Percentiles rank a stretch among this genome's conserved stretches.
Evolutionary conservation across 495 filamentous ascomycete species (phyloP).

Genomic region (Amniculicola lignicola): DNA sequence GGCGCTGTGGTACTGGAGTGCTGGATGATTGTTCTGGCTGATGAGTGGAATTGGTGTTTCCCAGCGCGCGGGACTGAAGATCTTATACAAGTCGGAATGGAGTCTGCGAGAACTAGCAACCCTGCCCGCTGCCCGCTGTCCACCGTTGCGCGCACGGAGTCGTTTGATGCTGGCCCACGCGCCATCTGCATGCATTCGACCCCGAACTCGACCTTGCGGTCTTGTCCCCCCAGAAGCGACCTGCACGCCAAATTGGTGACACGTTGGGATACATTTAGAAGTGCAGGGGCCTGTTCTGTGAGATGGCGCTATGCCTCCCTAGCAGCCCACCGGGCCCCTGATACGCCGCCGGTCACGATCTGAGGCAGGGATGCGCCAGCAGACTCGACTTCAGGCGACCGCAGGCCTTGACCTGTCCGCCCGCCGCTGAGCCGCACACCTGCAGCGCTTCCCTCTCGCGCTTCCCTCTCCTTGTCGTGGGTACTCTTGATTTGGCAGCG

Average conservation of each 20-base stretch:
- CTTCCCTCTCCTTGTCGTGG: too few relatives aligned
- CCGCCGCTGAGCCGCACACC: conserved; percentile 22
- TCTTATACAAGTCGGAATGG: too few relatives aligned
- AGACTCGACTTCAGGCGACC: background rate
- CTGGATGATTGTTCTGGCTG: too few relatives aligned
- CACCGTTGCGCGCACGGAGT: conserved; percentile 24
- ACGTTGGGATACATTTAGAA: conserved; percentile 27
- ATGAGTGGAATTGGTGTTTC: too few relatives aligned
- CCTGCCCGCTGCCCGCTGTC: conserved; percentile 21
- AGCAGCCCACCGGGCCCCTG: conserved; percentile 5
- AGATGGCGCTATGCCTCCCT: conserved; percentile 12
- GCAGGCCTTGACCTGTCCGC: too few relatives aligned
- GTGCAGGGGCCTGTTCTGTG: conserved; percentile 1
- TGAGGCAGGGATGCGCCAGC: conserved; percentile 1
- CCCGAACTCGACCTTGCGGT: conserved; percentile 2
- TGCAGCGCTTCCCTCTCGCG: conserved; percentile 15
- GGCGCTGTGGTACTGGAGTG: conserved; percentile 6
- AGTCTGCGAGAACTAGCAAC: background rate
- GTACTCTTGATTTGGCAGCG: too few relatives aligned
- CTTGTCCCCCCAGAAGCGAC: conserved; percentile 17
- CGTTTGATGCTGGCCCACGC: conserved; percentile 12
- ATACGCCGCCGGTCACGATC: conserved; percentile 15
- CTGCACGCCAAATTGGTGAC: conserved; percentile 31
- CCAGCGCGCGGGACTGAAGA: too few relatives aligned
- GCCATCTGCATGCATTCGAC: conserved; percentile 19